phyloP scores from a whole-genome alignment of 495 filamentous ascomycete genomes.

The Haplographium delicatum region DNA sequence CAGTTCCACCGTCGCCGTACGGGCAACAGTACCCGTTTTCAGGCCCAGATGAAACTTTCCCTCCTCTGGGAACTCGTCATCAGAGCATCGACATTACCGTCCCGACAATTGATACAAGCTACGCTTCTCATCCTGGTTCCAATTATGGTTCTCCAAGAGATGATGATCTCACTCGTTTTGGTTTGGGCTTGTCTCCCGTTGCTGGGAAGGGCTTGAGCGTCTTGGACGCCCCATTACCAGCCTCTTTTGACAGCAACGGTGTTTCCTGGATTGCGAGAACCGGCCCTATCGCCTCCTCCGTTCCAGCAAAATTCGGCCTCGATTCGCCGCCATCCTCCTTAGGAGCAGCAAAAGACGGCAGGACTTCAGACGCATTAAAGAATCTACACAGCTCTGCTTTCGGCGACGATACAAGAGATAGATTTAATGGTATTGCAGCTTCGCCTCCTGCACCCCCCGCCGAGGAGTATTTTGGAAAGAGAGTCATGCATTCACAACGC shows the following conservation, averaged over 20 bases:
- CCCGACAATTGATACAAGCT: slow-evolving; percentile 74
- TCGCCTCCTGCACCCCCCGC: slow-evolving; percentile 53
- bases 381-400: slow-evolving; percentile 82
- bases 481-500: slow-evolving; percentile 82
- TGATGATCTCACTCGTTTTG: slow-evolving; percentile 52
- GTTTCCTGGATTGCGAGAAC: slow-evolving; percentile 86
- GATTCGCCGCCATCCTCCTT: slow-evolving; percentile 82
- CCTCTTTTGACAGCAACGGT: slow-evolving; percentile 95
- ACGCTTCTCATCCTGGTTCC: slow-evolving; percentile 69
- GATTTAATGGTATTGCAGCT: slow-evolving; percentile 50
- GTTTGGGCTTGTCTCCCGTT: slow-evolving; percentile 69
- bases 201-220: slow-evolving; percentile 64
- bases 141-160: slow-evolving; percentile 86
- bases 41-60: slow-evolving; percentile 39
- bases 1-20: slow-evolving; percentile 36
- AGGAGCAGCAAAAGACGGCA: slow-evolving; percentile 47
- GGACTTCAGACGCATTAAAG: slow-evolving; percentile 68
- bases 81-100: slow-evolving; percentile 48
- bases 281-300: slow-evolving; percentile 86
- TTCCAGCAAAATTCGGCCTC: slow-evolving; percentile 87
- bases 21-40: slow-evolving; percentile 32
- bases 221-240: slow-evolving; percentile 90
- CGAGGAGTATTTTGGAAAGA: slow-evolving; percentile 62
- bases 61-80: slow-evolving; percentile 38
- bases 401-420: slow-evolving; percentile 56